Percentiles rank a stretch among this genome's conserved stretches.
Evolutionary conservation across 1,284 basidiomycete genomes (phyloP).

Genomic region (Polyporus tsugae): DNA sequence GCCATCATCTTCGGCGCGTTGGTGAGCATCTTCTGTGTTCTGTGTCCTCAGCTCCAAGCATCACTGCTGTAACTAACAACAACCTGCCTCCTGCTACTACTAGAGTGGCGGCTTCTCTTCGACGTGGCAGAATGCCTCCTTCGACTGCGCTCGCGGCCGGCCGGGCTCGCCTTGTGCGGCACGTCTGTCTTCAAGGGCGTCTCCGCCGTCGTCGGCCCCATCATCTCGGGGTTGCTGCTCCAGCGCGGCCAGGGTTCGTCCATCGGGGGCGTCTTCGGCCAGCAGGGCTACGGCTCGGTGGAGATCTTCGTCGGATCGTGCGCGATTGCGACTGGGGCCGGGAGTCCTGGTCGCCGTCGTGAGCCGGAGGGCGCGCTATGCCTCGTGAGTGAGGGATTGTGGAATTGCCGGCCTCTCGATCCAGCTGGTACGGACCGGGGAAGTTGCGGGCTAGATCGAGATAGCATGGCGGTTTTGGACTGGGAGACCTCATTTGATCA

Average conservation of each 20-base stretch:
- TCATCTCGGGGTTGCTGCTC: conserved; percentile 37
- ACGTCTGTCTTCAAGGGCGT: conserved; percentile 37
- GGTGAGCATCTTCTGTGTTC: conserved; percentile 23
- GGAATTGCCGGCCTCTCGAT: neutral
- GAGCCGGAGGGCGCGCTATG: conserved; percentile 20
- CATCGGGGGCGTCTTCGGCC: conserved; percentile 31
- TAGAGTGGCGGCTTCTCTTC: conserved; percentile 40
- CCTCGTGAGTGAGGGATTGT: neutral
- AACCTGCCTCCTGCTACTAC: neutral
- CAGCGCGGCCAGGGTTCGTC: conserved; percentile 32
- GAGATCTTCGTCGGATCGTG: conserved; percentile 41
- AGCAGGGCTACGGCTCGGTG: conserved; percentile 37
- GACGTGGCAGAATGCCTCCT: conserved; percentile 36
- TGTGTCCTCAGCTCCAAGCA: neutral
- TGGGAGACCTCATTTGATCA: too few species aligned
- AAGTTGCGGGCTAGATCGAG: neutral
- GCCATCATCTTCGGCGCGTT: conserved; percentile 41
- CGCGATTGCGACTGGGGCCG: conserved; percentile 34
- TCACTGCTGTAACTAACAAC: neutral
- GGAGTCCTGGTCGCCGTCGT: conserved; percentile 35
- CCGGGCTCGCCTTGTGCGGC: conserved; percentile 36
- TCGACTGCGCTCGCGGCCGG: conserved; percentile 37
- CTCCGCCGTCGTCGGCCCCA: conserved; percentile 36
- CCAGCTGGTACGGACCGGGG: neutral
- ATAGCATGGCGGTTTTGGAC: neutral